Conservation (phyloP, 2,329 filamentous ascomycete species). For the Ceratocystis albifundus region DNA sequence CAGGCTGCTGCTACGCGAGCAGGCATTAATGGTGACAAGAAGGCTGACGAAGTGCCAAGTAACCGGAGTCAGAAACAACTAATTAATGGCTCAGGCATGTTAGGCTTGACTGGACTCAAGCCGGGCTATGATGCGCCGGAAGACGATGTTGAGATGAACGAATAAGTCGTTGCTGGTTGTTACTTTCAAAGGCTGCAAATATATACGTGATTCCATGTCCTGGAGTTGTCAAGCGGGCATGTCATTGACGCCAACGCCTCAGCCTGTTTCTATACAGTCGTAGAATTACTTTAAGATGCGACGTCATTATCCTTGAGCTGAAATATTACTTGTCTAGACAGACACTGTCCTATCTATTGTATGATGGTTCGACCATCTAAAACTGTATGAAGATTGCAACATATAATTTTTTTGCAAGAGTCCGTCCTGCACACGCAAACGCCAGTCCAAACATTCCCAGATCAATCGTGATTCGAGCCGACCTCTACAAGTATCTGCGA, state of each 20-base stretch:
- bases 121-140: constrained; percentile 33
- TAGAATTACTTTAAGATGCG: no score
- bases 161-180: constrained; percentile 33
- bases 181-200: neutral
- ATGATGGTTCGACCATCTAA: neutral
- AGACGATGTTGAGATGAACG: constrained; percentile 47
- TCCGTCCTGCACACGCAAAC: constrained; percentile 7
- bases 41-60: neutral
- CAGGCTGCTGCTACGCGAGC: constrained; percentile 41
- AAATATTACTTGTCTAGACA: neutral
- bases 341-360: neutral
- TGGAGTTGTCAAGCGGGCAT: neutral
- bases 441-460: constrained; percentile 14
- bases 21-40: constrained; percentile 36
- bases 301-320: neutral
- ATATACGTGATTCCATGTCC: neutral
- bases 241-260: neutral
- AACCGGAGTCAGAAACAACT: constrained; percentile 24
- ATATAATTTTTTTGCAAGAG: neutral
- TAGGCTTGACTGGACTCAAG: constrained; percentile 32
- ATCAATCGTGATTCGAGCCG: neutral
- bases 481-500: neutral
- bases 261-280: neutral
- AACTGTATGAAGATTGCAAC: constrained; percentile 1
- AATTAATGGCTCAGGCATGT: constrained; percentile 23